A percentile compares a stretch with the other conserved stretches of the same genome.
Evolutionary conservation across 2,329 filamentous ascomycete genomes (phyloP).

Genomic region (Monosporascus cannonballus): DNA sequence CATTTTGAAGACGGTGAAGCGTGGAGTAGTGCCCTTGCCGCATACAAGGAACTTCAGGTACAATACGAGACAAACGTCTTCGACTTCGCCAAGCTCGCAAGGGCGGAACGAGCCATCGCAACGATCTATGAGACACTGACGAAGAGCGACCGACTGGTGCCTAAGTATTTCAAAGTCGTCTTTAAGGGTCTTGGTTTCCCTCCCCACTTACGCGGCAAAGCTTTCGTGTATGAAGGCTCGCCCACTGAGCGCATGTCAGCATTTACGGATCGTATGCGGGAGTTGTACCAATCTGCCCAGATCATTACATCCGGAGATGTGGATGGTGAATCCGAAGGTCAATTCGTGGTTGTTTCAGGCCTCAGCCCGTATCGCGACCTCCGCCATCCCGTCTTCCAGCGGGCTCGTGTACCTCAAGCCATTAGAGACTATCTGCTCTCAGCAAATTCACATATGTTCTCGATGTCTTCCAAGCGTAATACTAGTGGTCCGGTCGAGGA

Average conservation of each 20-base stretch:
- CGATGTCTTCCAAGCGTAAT: constrained; percentile 65
- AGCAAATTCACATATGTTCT: constrained; percentile 71
- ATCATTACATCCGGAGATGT: constrained; percentile 64
- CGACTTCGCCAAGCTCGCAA: constrained; percentile 86
- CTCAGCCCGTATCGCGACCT: constrained; percentile 80
- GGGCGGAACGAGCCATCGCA: constrained; percentile 84
- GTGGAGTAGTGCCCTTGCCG: constrained; percentile 81
- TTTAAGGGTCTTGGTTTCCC: constrained; percentile 91
- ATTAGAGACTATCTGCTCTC: constrained; percentile 84
- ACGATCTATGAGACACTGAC: constrained; percentile 85
- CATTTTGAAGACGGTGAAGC: constrained; percentile 91
- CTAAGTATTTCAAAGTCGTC: constrained; percentile 85
- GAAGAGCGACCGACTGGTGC: constrained; percentile 70
- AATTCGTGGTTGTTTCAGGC: constrained; percentile 77
- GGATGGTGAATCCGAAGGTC: constrained; percentile 79
- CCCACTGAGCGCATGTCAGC: constrained; percentile 69
- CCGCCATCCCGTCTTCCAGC: constrained; percentile 77
- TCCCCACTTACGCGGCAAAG: constrained; percentile 72
- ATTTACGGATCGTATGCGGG: constrained; percentile 88
- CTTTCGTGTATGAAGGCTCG: constrained; percentile 84
- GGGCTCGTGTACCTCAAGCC: constrained; percentile 73
- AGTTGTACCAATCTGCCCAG: constrained; percentile 80
- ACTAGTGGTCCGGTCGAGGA: constrained; percentile 63
- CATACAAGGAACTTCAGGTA: constrained; percentile 83
- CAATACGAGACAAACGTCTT: constrained; percentile 88